phyloP scores from a whole-genome alignment of 768 basidiomycete genomes.

The Hirschioporus abietinus region DNA sequence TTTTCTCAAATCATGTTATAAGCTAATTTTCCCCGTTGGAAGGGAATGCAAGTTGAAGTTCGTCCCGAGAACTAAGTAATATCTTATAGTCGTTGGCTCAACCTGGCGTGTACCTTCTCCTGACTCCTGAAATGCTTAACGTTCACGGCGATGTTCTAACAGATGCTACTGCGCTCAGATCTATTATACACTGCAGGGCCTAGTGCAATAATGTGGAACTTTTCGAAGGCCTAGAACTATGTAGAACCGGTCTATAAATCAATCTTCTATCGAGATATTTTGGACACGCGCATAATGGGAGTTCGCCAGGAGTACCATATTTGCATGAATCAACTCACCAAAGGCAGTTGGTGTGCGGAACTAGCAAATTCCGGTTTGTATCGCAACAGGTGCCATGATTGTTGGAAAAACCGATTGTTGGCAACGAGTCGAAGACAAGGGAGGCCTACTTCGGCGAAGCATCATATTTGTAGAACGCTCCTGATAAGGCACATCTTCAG shows the following conservation, averaged over 20 bases:
- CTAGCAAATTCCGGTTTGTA: too few relatives aligned
- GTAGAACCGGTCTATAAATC: not conserved
- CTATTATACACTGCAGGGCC: not conserved
- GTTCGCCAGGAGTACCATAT: not conserved
- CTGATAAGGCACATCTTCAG: not conserved
- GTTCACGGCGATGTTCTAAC: not conserved
- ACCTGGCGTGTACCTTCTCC: not conserved
- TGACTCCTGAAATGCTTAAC: not conserved
- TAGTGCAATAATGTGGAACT: not conserved
- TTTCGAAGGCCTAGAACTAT: not conserved
- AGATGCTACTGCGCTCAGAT: not conserved
- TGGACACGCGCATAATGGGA: not conserved
- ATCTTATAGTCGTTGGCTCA: not conserved
- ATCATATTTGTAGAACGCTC: not conserved
- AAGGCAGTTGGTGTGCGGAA: not conserved
- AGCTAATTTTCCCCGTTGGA: conserved; percentile 74
- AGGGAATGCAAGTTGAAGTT: conserved; percentile 75
- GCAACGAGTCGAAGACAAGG: too few relatives aligned
- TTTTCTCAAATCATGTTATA: conserved; percentile 6
- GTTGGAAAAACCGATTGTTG: too few relatives aligned
- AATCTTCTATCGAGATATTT: not conserved
- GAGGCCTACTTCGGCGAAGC: not conserved
- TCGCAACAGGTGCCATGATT: too few relatives aligned
- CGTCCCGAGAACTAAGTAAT: conserved; percentile 34
- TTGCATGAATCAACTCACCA: not conserved